phyloP scores from a whole-genome alignment of 495 filamentous ascomycete genomes.

The Baudoinia panamericana region DNA sequence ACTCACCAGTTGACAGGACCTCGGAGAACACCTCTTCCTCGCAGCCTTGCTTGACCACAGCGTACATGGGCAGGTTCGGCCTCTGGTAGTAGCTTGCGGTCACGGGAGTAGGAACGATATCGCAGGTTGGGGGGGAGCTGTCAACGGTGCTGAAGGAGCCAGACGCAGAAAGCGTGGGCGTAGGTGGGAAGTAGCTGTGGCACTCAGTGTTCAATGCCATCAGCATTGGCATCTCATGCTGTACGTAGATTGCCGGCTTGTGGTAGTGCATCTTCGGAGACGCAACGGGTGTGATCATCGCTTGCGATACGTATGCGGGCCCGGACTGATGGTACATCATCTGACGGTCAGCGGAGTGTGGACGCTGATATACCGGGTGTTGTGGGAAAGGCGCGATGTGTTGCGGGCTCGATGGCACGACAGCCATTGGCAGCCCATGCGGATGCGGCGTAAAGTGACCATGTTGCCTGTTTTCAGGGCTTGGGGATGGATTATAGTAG shows the following conservation, averaged over 20 bases:
- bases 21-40: slow-evolving; percentile 63
- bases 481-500: slow-evolving; percentile 77
- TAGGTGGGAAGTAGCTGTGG: slow-evolving; percentile 65
- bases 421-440: slow-evolving; percentile 38
- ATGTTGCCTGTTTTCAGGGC: slow-evolving; percentile 62
- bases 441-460: slow-evolving; percentile 62
- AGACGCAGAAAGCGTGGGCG: slow-evolving; percentile 75
- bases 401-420: slow-evolving; percentile 28
- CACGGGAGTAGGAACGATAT: slow-evolving; percentile 67
- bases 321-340: slow-evolving; percentile 17
- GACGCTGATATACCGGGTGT: slow-evolving; percentile 58
- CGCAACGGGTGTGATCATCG: slow-evolving; percentile 59
- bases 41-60: slow-evolving; percentile 71
- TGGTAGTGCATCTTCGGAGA: slow-evolving; percentile 67
- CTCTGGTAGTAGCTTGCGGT: slow-evolving; percentile 64
- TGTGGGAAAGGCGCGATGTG: slow-evolving; percentile 24
- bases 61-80: slow-evolving; percentile 43
- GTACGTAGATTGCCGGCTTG: slow-evolving; percentile 60
- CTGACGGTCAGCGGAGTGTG: slow-evolving; percentile 45
- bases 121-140: slow-evolving; percentile 69
- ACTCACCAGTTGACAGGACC: slow-evolving; percentile 63
- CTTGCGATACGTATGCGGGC: slow-evolving; percentile 46
- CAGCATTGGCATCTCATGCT: slow-evolving; percentile 43
- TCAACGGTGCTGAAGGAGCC: slow-evolving; percentile 58
- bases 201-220: slow-evolving; percentile 71